phyloP scores from a whole-genome alignment of 495 filamentous ascomycete species.

The Hypomontagnella monticulosa region DNA sequence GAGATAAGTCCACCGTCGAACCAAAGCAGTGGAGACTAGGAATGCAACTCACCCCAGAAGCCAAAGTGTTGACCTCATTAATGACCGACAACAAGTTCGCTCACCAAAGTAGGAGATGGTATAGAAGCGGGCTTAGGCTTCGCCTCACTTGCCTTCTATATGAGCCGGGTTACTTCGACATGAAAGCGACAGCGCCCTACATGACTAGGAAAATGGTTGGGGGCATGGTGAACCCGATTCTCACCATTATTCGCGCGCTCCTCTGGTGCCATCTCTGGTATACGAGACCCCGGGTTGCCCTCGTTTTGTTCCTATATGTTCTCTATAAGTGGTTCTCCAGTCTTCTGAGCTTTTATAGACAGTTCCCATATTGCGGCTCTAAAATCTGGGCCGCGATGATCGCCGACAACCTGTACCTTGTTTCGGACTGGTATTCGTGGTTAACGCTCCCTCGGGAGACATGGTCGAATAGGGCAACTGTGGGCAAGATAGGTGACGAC shows the following conservation, averaged over 20 bases:
- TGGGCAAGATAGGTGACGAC: not conserved
- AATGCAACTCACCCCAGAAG: constrained; percentile 36
- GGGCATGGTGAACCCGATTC: constrained; percentile 18
- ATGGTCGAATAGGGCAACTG: constrained; percentile 26
- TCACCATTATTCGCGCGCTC: constrained; percentile 8
- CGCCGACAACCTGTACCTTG: constrained; percentile 25
- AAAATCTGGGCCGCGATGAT: constrained; percentile 36
- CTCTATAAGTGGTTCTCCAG: constrained; percentile 21
- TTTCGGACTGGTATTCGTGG: constrained; percentile 33
- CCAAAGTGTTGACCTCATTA: constrained; percentile 25
- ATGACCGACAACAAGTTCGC: constrained; percentile 16
- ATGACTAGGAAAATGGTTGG: constrained; percentile 38
- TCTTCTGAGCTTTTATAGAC: constrained; percentile 8
- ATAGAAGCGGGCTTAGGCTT: constrained; percentile 25
- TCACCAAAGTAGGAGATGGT: constrained; percentile 35
- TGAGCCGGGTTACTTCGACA: constrained; percentile 23
- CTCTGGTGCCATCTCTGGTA: constrained; percentile 37
- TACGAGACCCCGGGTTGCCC: constrained; percentile 19
- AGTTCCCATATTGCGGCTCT: constrained; percentile 17
- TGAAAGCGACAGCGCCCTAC: constrained; percentile 20
- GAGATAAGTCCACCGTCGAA: not conserved
- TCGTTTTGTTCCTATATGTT: constrained; percentile 20
- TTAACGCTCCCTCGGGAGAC: constrained; percentile 5
- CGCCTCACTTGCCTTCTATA: constrained; percentile 32
- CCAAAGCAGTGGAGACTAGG: constrained; percentile 28